Conservation (phyloP, 2,329 filamentous ascomycete species). For the Cladobotryum mycophilum region DNA sequence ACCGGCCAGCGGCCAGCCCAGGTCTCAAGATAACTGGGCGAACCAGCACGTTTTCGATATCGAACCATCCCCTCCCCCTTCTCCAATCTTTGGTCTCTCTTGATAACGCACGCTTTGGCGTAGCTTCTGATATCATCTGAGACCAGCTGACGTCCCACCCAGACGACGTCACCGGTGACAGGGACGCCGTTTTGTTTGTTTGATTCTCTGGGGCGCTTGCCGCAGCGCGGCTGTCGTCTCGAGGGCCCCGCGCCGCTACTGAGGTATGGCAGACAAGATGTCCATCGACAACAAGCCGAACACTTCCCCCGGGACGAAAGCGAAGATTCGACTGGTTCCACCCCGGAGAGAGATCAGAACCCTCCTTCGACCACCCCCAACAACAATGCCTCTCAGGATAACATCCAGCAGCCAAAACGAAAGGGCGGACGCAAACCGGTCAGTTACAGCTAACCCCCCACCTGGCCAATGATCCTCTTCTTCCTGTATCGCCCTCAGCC, state of each 20-base stretch:
- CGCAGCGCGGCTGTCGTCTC: conserved; percentile 31
- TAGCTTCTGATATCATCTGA: conserved; percentile 2
- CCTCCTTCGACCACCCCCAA: conserved; percentile 26
- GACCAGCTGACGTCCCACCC: conserved; percentile 22
- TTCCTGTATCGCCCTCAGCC: background rate
- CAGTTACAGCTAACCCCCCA: conserved; percentile 38
- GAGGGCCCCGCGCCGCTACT: conserved; percentile 30
- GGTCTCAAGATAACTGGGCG: background rate
- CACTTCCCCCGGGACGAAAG: conserved; percentile 47
- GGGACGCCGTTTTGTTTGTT: conserved; percentile 26
- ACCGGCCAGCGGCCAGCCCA: background rate
- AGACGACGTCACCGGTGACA: conserved; percentile 25
- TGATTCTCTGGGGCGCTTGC: conserved; percentile 29
- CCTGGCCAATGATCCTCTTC: background rate
- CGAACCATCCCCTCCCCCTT: background rate
- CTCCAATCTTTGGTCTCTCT: conserved; percentile 1
- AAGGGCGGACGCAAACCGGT: conserved; percentile 98
- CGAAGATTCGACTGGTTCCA: conserved; percentile 56
- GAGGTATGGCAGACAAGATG: conserved; percentile 61
- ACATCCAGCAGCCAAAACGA: conserved; percentile 68
- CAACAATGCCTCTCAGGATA: conserved; percentile 40
- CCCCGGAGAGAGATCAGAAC: conserved; percentile 49
- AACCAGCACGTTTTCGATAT: background rate
- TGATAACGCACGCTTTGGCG: conserved; percentile 5
- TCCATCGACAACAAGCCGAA: conserved; percentile 47